Evolutionary conservation across 2,329 filamentous ascomycete species (phyloP), one percentile per base, ranked within the genome.

Genomic region (Cercospora sp.): DNA sequence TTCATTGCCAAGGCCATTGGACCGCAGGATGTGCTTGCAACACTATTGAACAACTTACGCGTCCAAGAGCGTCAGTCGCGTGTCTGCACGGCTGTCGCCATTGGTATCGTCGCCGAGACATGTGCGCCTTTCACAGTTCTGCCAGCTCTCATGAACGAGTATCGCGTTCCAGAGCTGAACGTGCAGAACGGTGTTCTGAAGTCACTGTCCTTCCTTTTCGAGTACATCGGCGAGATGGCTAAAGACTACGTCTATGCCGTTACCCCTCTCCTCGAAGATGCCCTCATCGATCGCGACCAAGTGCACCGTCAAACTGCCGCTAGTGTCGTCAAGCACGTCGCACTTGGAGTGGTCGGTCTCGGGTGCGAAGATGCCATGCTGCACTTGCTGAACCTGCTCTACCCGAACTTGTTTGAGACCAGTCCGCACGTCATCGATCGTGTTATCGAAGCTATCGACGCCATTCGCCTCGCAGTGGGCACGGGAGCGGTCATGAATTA

Each of bases 181-280:
- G 95, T 99, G 28, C 95, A 99, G 79, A 99, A 99, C 75, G 95
- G 95, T 82, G 95, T 99, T 36, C 89, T 99, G 78, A 99, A 99
- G 80, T 94, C 94, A 5, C 86, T 99, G 63, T 96, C 92, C 6
- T 99, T 99, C 86, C 86, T 99, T 69, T 99, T 98, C 78, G 95
- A 99, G 78, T 99, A 99, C 82, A 99, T 99, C 79, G 95, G 95
- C 71, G 95, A 99, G 81, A 98, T 99, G 95, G 78, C 93, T 71
- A 99, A 98, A 82, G 95, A 99, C 81, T 99, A 99, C 79, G 95
- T 99, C 78, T 99, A 99, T 77, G 95, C 96, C 18, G 94, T 99
- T 36, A 97, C 94, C 2, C 95, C 95, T 6, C 85, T 99, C 9
- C 89, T 99, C 1, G 95, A 99, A 78, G 95, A 99, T 78, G 95